Evolutionary conservation across 2,329 filamentous ascomycete species (phyloP), one percentile per base, ranked within the genome.

Genomic region (Aspergillus unguis): DNA sequence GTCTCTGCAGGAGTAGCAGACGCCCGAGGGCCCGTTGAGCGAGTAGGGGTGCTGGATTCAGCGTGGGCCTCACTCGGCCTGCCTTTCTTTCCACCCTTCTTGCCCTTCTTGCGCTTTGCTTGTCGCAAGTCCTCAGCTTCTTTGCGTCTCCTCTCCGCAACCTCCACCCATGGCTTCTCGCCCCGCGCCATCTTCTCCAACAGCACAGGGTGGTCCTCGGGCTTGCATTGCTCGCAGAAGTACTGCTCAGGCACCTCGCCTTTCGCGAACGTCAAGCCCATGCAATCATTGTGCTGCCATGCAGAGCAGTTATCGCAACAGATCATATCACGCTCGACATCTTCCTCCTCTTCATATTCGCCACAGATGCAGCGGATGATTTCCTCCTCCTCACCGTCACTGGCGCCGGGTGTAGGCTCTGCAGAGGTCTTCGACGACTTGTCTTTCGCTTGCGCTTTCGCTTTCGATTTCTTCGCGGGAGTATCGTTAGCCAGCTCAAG

Each of bases 231-330:
- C 72, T 99, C 94, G 74, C 94, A 99, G 73, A 87, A 95, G 75
- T 99, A 99, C 71, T 88, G 81, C 55, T 88, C 88, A 29, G 88
- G 87, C 50, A 90, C 80, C 64, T 92, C 84, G 54, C 92, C 75
- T 52, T 81, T 88, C 31, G 86, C 83, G 62, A 88, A 90, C 43
- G 86, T 84, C 64, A 96, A 83, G 48, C 90, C 90, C 78, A 99
- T 90, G 69, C 94, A 99, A 58, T 95, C 86, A 66, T 96, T 96
- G 73, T 99, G 94, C 73, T 99, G 94, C 94, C 94, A 99, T 38
- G 87, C 92, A 44, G 84, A 85, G 72, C 94, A 99, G 43, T 83
- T 84, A 71, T 99, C 94, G 76, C 94, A 99, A 56, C 88, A 90
- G 65, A 99, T 96, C 91, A 95, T 97, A 48, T 91, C 86, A 63